Base-by-base conservation (phyloP, 1,284 basidiomycete species). In the Trametes pubescens region DNA sequence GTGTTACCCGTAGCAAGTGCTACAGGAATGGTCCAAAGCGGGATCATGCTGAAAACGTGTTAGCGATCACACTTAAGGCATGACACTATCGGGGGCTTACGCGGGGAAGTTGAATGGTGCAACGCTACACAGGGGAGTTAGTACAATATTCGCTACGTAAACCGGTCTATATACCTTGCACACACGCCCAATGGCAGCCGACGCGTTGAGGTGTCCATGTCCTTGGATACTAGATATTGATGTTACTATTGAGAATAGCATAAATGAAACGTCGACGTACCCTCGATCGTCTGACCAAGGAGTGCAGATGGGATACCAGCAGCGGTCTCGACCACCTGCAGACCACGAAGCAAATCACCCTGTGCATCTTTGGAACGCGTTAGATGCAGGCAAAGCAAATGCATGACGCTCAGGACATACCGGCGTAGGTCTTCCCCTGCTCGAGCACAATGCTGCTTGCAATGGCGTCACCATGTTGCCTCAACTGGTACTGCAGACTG, bases 161-260 rank as follows among this genome's bases (percentile, higher is more conserved):
- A 24, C 53, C 5, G 72, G 70, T 9, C 55, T 73, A 64, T 76
- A 46, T 55, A 86, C 88, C 87, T 90, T 64, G 93, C 86, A 67
- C 91, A 93, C 40, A 94, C 91, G 66, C 92, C 92, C 22, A 95
- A 80, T 5, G 94, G 92, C 38, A 93, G 77, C 65, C 87, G 86
- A 51, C 95, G 86, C 24, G 91, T 90, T 65, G 93, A 90, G 10
- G 97, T 99, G 76, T 99, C 97, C 97, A 99, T 99, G 75, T 98
- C 96, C 78, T 91, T 95, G 78, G 93, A 93, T 9, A 97, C 95
- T 91, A 65, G 16, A 14, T 14, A 29, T 4, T 2, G 35, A 43
- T 21, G n/a, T 35, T 4, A 58, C 24, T 21, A 10, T 37, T 16
- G n/a, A 14, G 34, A 22, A 34, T 14, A 2, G 21, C 29, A 24